Percentiles rank a stretch among this genome's conserved stretches.
These are phyloP conservation scores for Amylocystis lapponica DNA, from an alignment of 768 basidiomycete genomes.

Conservation along the genomic window DNA sequence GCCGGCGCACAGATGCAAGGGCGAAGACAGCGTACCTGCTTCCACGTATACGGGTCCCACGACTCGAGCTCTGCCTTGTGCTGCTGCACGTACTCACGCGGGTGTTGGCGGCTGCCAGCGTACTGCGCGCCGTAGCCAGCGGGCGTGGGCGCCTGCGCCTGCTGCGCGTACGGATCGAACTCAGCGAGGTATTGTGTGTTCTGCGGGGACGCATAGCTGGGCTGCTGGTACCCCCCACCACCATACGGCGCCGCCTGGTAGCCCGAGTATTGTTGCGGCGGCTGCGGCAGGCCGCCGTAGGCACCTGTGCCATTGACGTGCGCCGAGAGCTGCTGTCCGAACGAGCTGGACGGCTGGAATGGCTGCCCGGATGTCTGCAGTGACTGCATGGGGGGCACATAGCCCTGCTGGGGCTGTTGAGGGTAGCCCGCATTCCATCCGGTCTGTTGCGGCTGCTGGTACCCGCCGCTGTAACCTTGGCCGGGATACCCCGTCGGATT, in stretches of 20 bases:
- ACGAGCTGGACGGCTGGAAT: conserved; percentile 50
- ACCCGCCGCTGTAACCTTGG: conserved; percentile 2
- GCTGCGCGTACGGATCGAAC: conserved; percentile 34
- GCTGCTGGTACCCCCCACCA: conserved; percentile 17
- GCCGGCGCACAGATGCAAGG: background rate
- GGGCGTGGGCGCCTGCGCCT: conserved; percentile 5
- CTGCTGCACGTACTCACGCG: conserved; percentile 58
- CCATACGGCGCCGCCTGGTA: conserved; percentile 18
- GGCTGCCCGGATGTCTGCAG: conserved; percentile 26
- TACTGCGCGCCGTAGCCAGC: conserved; percentile 8
- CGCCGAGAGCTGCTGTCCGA: conserved; percentile 48
- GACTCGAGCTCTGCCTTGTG: conserved; percentile 66
- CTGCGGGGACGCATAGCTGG: conserved; percentile 16
- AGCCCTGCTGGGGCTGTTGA: conserved; percentile 17
- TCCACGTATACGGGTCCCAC: conserved; percentile 71
- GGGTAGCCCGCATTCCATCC: conserved; percentile 14
- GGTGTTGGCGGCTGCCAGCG: conserved; percentile 47
- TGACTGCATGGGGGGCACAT: conserved; percentile 21
- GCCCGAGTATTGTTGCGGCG: conserved; percentile 24
- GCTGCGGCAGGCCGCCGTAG: conserved; percentile 15
- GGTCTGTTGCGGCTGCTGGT: conserved; percentile 11
- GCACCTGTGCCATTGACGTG: conserved; percentile 17
- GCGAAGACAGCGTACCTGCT: conserved; percentile 34
- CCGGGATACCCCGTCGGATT: conserved; percentile 16
- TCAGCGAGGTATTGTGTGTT: conserved; percentile 28